A percentile compares a stretch with the other conserved stretches of the same genome.
Evolutionary conservation across 2,329 filamentous ascomycete genomes (phyloP).

Genomic region (Ophiostoma piceae): DNA sequence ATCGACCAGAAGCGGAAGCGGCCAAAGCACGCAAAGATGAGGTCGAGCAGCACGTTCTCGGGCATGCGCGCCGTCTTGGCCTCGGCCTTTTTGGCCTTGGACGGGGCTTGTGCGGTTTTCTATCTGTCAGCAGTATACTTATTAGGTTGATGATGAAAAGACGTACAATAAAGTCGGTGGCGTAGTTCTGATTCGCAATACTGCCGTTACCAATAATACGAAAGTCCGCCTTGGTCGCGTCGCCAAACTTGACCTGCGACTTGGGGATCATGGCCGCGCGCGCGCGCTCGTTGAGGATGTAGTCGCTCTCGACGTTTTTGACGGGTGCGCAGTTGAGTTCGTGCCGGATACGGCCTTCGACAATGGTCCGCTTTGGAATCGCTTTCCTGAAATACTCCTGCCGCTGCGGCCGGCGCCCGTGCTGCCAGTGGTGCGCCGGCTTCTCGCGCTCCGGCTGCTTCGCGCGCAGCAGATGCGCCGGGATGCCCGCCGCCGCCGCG

Average conservation of each 20-base stretch:
- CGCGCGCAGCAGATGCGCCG: conserved; percentile 45
- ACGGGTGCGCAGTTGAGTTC: conserved; percentile 72
- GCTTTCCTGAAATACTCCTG: conserved; percentile 62
- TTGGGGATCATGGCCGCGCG: conserved; percentile 57
- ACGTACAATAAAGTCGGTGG: conserved; percentile 53
- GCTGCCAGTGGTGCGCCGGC: conserved; percentile 35
- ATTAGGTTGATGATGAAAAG: neutral
- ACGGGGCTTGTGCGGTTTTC: conserved; percentile 47
- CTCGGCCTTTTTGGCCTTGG: conserved; percentile 59
- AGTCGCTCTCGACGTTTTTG: conserved; percentile 63
- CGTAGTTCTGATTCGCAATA: conserved; percentile 44
- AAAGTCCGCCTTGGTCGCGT: conserved; percentile 44
- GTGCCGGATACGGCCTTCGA: conserved; percentile 67
- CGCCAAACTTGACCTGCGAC: conserved; percentile 49
- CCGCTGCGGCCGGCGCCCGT: conserved; percentile 27
- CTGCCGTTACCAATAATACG: conserved; percentile 56
- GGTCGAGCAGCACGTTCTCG: conserved; percentile 79
- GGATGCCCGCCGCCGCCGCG: conserved; percentile 54
- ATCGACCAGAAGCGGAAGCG: conserved; percentile 92
- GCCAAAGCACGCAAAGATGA: conserved; percentile 76
- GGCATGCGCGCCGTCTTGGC: conserved; percentile 88
- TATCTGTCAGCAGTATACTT: conserved; percentile 31
- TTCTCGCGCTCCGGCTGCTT: conserved; percentile 42
- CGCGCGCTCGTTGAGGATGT: conserved; percentile 54
- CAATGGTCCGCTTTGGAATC: conserved; percentile 74